A percentile compares a stretch with the other conserved stretches of the same genome.
These are phyloP conservation scores for Fusarium nygamai DNA, from an alignment of 2,329 filamentous ascomycete genomes.

Conservation along the genomic window DNA sequence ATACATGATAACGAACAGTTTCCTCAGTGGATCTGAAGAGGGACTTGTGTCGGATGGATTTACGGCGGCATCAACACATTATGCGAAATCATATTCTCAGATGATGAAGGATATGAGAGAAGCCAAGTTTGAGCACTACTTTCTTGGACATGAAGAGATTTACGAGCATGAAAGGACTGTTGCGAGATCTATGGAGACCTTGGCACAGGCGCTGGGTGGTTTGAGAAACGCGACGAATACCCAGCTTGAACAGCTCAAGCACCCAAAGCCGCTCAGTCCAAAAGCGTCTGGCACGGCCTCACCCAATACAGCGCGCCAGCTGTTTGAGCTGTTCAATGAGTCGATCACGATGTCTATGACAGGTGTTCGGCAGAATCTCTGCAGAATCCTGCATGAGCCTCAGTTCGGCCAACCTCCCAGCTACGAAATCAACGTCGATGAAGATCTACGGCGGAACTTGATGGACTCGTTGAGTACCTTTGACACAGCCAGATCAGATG, in stretches of 20 bases:
- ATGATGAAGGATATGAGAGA: constrained; percentile 84
- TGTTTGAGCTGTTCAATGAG: constrained; percentile 29
- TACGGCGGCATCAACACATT: constrained; percentile 66
- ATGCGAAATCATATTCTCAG: constrained; percentile 72
- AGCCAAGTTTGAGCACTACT: constrained; percentile 88
- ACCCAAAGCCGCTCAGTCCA: background rate
- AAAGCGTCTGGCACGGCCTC: accelerated
- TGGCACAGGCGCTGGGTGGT: constrained; percentile 90
- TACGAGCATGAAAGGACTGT: constrained; percentile 82
- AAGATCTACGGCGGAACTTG: constrained; percentile 86
- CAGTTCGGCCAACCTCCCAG: constrained; percentile 46
- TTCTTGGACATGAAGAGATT: constrained; percentile 80
- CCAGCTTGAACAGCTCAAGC: constrained; percentile 82
- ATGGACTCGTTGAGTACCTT: constrained; percentile 88
- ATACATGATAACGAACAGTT: constrained; percentile 81
- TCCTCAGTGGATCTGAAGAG: constrained; percentile 82
- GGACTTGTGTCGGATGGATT: constrained; percentile 77
- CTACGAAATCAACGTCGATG: constrained; percentile 65
- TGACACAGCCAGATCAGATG: constrained; percentile 90
- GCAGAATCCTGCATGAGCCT: constrained; percentile 36
- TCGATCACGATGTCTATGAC: constrained; percentile 34
- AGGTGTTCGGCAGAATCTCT: constrained; percentile 17
- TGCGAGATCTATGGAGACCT: constrained; percentile 83
- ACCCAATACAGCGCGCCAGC: constrained; percentile 6
- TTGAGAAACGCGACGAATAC: constrained; percentile 88